Evolutionary conservation across 345 rosid species (phyloP).

Genomic region (Aurinia saxatilis): DNA sequence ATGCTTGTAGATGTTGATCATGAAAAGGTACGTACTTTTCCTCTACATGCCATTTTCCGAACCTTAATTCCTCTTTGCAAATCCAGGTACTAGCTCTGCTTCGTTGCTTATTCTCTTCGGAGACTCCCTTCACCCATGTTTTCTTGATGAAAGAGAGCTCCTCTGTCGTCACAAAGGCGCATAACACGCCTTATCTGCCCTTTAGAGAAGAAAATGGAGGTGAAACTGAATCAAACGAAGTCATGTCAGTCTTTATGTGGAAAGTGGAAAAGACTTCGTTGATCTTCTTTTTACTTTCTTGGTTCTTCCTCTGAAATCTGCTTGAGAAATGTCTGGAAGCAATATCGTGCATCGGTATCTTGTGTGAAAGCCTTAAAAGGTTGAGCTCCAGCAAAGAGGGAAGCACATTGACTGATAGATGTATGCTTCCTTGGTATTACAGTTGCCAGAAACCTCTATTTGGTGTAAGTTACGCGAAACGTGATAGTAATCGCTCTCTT

Average conservation of each 20-base stretch:
- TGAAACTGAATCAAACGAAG: too few relatives aligned
- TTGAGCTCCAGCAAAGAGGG: not conserved
- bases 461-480: not conserved
- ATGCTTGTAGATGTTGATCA: not conserved
- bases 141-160: constrained; percentile 3
- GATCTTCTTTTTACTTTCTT: constrained; percentile 3
- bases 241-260: not conserved
- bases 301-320: not conserved
- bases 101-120: constrained; percentile 2
- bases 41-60: not conserved
- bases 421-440: not conserved
- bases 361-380: not conserved
- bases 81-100: constrained; percentile 10
- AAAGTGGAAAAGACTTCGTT: constrained; percentile 1
- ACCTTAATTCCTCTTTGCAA: not conserved
- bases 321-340: not conserved
- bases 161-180: not conserved
- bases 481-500: too few relatives aligned
- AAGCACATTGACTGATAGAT: not conserved
- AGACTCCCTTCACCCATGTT: constrained; percentile 16
- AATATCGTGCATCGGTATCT: not conserved
- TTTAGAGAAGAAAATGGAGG: too few relatives aligned
- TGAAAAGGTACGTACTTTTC: not conserved
- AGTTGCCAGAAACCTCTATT: not conserved
- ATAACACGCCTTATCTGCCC: not conserved